These are phyloP conservation scores for Filobasidium uniguttulatum DNA, from an alignment of 1,284 basidiomycete genomes.

Conservation along the genomic window DNA sequence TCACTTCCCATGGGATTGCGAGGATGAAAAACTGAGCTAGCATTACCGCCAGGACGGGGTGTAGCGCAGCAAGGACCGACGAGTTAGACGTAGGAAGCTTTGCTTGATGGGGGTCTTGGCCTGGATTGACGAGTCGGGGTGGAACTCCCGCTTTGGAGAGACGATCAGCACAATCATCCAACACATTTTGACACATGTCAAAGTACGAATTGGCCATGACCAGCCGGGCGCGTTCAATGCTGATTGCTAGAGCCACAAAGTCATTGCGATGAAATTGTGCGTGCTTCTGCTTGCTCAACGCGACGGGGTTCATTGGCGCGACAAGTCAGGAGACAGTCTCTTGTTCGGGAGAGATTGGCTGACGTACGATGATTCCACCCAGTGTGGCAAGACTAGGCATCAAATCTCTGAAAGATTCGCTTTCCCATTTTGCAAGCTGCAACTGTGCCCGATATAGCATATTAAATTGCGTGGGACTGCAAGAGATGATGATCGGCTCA, in stretches of 20 bases:
- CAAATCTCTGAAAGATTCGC: slow-evolving; percentile 5
- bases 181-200: slow-evolving; percentile 2
- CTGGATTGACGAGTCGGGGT: too few relatives aligned
- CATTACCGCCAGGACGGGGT: neutral
- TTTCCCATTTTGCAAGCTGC: slow-evolving; percentile 9
- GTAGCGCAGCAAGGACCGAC: neutral
- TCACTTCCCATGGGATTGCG: neutral
- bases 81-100: too few relatives aligned
- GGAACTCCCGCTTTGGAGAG: neutral
- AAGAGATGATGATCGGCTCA: neutral
- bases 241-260: slow-evolving; percentile 3
- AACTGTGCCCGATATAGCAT: slow-evolving; percentile 9
- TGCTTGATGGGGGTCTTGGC: too few relatives aligned
- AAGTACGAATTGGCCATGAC: slow-evolving; percentile 14
- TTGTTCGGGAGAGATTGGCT: neutral
- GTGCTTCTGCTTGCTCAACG: neutral
- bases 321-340: neutral
- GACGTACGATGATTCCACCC: slow-evolving; percentile 5
- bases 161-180: neutral
- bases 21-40: slow-evolving; percentile 1
- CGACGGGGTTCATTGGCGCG: too few relatives aligned
- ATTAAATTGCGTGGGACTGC: slow-evolving; percentile 3
- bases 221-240: slow-evolving; percentile 4
- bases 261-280: neutral
- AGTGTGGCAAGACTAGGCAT: slow-evolving; percentile 6